Conservation (phyloP, 495 filamentous ascomycete species). For the Xylaria telfairii region DNA sequence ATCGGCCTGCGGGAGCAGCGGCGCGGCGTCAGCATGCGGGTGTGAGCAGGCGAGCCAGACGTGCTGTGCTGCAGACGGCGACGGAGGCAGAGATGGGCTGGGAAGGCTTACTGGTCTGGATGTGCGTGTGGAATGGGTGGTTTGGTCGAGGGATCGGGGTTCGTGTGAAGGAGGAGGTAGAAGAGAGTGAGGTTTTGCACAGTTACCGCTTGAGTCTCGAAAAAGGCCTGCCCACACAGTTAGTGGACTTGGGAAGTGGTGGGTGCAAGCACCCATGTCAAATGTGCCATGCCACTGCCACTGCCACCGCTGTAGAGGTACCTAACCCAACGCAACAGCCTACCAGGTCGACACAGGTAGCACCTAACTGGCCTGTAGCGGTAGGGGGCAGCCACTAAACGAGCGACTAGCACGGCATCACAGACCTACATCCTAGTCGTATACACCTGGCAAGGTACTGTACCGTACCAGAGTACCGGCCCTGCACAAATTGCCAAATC, state of each 20-base stretch:
- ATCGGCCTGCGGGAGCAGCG: slow-evolving; percentile 34
- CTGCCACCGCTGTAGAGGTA: slow-evolving; percentile 12
- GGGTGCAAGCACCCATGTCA: slow-evolving; percentile 23
- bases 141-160: slow-evolving; percentile 36
- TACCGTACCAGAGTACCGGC: slow-evolving; percentile 10
- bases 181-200: slow-evolving; percentile 45
- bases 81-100: slow-evolving; percentile 27
- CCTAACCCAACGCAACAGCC: slow-evolving; percentile 7
- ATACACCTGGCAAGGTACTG: neutral
- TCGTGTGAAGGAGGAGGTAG: slow-evolving; percentile 45
- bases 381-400: slow-evolving; percentile 13
- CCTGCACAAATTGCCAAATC: slow-evolving; percentile 17
- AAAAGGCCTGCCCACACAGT: slow-evolving; percentile 42
- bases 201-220: slow-evolving; percentile 34
- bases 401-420: slow-evolving; percentile 19
- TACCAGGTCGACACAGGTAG: neutral
- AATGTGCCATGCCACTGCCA: too few species aligned
- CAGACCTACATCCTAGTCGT: too few species aligned
- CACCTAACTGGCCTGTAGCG: slow-evolving; percentile 20
- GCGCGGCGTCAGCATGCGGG: slow-evolving; percentile 28
- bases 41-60: slow-evolving; percentile 16
- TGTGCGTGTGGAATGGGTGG: slow-evolving; percentile 34
- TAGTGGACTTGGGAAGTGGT: slow-evolving; percentile 31
- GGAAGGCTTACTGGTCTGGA: slow-evolving; percentile 35
- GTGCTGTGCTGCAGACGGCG: slow-evolving; percentile 6